Conservation (phyloP, 2,329 filamentous ascomycete species). For the Cercospora janseana region DNA sequence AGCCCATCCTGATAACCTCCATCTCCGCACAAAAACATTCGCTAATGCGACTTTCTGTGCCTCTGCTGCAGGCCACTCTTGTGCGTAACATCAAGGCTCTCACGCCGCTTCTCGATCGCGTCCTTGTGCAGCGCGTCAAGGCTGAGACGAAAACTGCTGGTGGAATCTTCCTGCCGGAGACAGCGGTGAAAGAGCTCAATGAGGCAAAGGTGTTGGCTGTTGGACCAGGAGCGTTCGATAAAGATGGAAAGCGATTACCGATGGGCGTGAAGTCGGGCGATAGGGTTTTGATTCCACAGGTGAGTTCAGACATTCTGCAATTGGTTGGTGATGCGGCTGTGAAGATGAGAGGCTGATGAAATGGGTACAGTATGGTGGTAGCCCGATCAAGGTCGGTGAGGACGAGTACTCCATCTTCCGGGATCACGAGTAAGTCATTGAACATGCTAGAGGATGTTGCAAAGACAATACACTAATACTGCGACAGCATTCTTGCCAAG, state of each 20-base stretch:
- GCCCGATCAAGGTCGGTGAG: slow-evolving; percentile 93
- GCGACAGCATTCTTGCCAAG: slow-evolving; percentile 84
- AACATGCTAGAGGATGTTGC: neutral
- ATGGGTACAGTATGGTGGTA: slow-evolving; percentile 74
- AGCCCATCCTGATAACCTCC: slow-evolving; percentile 3
- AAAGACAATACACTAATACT: slow-evolving; percentile 22
- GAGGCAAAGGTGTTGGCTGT: slow-evolving; percentile 96
- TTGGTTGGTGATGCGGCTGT: neutral
- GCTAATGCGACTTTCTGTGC: slow-evolving; percentile 20
- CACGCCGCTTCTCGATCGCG: slow-evolving; percentile 92
- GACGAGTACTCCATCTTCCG: slow-evolving; percentile 95
- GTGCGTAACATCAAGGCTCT: slow-evolving; percentile 95
- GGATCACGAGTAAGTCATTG: slow-evolving; percentile 81
- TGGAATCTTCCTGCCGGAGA: slow-evolving; percentile 97
- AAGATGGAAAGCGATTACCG: slow-evolving; percentile 81
- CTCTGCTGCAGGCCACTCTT: slow-evolving; percentile 47
- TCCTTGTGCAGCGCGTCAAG: slow-evolving; percentile 97
- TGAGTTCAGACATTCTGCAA: slow-evolving; percentile 45
- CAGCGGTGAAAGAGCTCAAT: slow-evolving; percentile 95
- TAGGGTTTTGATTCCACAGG: slow-evolving; percentile 92
- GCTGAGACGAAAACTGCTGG: slow-evolving; percentile 93
- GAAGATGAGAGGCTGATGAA: slow-evolving; percentile 4
- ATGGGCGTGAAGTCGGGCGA: slow-evolving; percentile 83
- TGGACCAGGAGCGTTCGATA: slow-evolving; percentile 82
- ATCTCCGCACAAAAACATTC: slow-evolving; percentile 21